These are phyloP conservation scores for Meyerozyma carpophila DNA, from an alignment of 1,139 yeast genomes.

Conservation along the genomic window DNA sequence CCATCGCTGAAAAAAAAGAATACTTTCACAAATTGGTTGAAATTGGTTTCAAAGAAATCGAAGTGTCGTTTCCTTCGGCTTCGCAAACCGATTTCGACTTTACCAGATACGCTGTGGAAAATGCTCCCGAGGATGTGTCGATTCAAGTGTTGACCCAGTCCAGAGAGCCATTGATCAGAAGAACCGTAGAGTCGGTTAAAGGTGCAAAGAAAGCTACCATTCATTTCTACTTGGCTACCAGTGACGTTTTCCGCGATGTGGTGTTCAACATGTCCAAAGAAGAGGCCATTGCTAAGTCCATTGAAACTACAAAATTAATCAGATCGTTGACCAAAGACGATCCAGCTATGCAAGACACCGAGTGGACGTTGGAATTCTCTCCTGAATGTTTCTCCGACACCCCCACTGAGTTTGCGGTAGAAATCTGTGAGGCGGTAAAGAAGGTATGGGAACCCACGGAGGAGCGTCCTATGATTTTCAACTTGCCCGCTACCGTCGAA, in stretches of 20 bases:
- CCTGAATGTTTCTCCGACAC: constrained; percentile 47
- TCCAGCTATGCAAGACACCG: constrained; percentile 27
- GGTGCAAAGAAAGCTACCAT: constrained; percentile 47
- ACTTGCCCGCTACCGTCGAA: constrained; percentile 47
- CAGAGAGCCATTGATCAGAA: constrained; percentile 38
- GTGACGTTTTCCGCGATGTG: constrained; percentile 42
- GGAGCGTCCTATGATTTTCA: constrained; percentile 40
- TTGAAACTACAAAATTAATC: constrained; percentile 37
- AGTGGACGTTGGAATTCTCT: constrained; percentile 42
- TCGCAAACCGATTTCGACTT: constrained; percentile 47
- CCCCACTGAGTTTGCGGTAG: constrained; percentile 37
- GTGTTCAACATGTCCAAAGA: constrained; percentile 40
- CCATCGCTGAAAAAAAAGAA: constrained; percentile 39
- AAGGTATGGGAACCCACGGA: constrained; percentile 42
- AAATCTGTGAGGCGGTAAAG: constrained; percentile 44
- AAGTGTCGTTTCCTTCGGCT: constrained; percentile 45
- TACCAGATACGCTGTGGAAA: constrained; percentile 43
- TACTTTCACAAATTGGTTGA: constrained; percentile 42
- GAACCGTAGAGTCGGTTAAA: constrained; percentile 42
- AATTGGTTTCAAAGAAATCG: constrained; percentile 45
- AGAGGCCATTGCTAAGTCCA: constrained; percentile 37
- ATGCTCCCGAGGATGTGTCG: constrained; percentile 41
- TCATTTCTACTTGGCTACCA: constrained; percentile 44
- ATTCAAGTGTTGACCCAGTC: constrained; percentile 46
- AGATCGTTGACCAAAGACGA: constrained; percentile 40